Conservation (phyloP, 2,329 filamentous ascomycete genomes). For the Orbilia brochopaga region DNA sequence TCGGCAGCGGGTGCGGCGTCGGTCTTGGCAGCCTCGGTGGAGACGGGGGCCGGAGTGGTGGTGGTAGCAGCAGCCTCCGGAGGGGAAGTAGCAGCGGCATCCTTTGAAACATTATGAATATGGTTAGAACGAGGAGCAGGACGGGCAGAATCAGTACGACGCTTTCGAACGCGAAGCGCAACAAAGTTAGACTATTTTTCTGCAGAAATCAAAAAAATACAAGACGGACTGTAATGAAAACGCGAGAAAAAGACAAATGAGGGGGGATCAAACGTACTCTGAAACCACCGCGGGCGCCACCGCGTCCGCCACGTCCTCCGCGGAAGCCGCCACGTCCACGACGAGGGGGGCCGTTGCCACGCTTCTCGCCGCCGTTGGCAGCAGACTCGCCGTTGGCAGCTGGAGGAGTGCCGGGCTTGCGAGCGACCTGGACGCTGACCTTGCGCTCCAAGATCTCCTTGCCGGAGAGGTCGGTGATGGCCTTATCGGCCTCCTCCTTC, state of each 20-base stretch:
- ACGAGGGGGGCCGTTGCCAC: constrained; percentile 64
- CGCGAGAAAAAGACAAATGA: constrained; percentile 60
- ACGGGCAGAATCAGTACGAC: too few relatives aligned
- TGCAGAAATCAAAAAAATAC: constrained; percentile 11
- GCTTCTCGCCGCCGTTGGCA: constrained; percentile 69
- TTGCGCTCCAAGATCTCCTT: constrained; percentile 98
- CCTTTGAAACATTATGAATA: constrained; percentile 60
- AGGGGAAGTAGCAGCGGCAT: constrained; percentile 64
- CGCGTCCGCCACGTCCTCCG: constrained; percentile 64
- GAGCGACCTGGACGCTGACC: constrained; percentile 97
- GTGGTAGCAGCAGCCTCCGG: constrained; percentile 57
- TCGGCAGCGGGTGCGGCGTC: constrained; percentile 57
- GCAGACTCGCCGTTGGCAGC: constrained; percentile 69
- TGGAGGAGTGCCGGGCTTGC: constrained; percentile 87
- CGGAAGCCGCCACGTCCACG: constrained; percentile 67
- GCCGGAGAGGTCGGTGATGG: constrained; percentile 92
- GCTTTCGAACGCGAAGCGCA: constrained; percentile 34
- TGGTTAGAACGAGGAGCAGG: constrained; percentile 54
- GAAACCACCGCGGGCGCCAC: constrained; percentile 64
- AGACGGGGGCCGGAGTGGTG: constrained; percentile 62
- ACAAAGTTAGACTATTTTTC: neutral
- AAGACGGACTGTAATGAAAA: neutral
- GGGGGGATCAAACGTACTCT: constrained; percentile 69
- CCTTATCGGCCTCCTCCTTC: constrained; percentile 90
- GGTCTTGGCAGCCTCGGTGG: constrained; percentile 65